Evolutionary conservation across 345 rosid species (phyloP).

Genomic region (Excoecaria agallocha): DNA sequence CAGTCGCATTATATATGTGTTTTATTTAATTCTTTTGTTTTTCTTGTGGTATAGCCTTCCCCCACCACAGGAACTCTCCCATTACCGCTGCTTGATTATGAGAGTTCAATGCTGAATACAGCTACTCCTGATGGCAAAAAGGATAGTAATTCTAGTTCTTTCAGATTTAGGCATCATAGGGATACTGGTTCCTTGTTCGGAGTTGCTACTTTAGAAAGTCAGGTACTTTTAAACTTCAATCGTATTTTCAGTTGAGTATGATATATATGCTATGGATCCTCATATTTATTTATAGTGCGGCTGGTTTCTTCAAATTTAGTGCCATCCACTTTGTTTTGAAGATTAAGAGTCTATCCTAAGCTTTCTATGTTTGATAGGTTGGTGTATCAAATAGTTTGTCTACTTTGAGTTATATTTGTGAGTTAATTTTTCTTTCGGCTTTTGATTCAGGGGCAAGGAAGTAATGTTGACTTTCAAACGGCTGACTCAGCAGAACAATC

Average conservation of each 20-base stretch:
- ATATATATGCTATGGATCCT: not conserved
- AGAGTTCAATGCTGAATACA: constrained; percentile 22
- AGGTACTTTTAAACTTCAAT: constrained; percentile 27
- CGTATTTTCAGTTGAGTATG: not conserved
- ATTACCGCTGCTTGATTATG: constrained; percentile 25
- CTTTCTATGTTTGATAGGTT: not conserved
- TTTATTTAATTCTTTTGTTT: not conserved
- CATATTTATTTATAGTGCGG: not conserved
- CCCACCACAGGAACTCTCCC: constrained; percentile 85
- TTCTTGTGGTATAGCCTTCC: constrained; percentile 46
- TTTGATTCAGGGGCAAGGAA: constrained; percentile 28
- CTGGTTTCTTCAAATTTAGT: not conserved
- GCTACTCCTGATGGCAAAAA: constrained; percentile 18
- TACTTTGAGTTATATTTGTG: too few relatives aligned
- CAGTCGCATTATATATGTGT: not conserved
- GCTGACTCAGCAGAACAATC: constrained; percentile 21
- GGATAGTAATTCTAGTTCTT: constrained; percentile 14
- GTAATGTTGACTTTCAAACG: constrained; percentile 24
- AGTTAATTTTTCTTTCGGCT: not conserved
- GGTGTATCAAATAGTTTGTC: not conserved
- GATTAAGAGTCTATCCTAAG: not conserved
- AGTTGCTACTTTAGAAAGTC: constrained; percentile 31
- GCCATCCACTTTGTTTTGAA: not conserved
- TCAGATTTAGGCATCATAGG: constrained; percentile 30
- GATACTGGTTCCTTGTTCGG: constrained; percentile 16